Evolutionary conservation across 139 green algal species (phyloP), one percentile per base, ranked within the genome.

Genomic region (Medakamo hakoo): DNA sequence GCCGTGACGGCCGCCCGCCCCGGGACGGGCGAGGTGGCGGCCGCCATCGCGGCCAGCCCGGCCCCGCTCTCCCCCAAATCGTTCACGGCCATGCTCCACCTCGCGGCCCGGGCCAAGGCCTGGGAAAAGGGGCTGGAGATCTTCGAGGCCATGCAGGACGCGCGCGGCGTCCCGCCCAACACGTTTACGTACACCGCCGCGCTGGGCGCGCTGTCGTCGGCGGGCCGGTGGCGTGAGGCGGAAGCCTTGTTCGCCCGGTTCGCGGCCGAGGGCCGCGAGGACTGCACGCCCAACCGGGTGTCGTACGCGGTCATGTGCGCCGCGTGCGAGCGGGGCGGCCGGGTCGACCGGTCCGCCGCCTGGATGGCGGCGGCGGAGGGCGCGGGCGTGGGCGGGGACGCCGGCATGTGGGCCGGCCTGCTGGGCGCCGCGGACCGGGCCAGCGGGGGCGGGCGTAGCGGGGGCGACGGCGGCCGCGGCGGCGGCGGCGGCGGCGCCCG

Each of bases 71-170:
- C 4, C 80, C 82, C 56, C 63, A 68, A 56, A 91, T 73, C 70
- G 30, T 82, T 82, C 59, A 82, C 76, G 4, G 64, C 59, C 9
- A 59, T 82, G 32, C 63, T 82, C n/a, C 65, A 75, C 57, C 65
- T 74, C 20, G 68, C 40, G 19, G 59, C 60, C 58, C 76, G 76
- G 62, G 24, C 28, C 3, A 63, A 64, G n/a, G 62, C 71, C 24
- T 58, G 57, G 4, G 57, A 74, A 24, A 81, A 81, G 55, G 75
- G 69, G 4, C 27, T 73, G 20, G 74, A 80, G 22, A 30, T 80
- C 2, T 80, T 80, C 57, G 68, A 76, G 30, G 56, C 64, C 1
- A 73, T 80, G 61, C 20, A 40, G 21, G 29, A 24, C 20, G 62
- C 67, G 40, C 19, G 22, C 2, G 60, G 49, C 30, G 25, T 68